A percentile compares a stretch with the other conserved stretches of the same genome.
These are phyloP conservation scores for Xylaria sp. DNA, from an alignment of 2,329 filamentous ascomycete species.

Conservation along the genomic window DNA sequence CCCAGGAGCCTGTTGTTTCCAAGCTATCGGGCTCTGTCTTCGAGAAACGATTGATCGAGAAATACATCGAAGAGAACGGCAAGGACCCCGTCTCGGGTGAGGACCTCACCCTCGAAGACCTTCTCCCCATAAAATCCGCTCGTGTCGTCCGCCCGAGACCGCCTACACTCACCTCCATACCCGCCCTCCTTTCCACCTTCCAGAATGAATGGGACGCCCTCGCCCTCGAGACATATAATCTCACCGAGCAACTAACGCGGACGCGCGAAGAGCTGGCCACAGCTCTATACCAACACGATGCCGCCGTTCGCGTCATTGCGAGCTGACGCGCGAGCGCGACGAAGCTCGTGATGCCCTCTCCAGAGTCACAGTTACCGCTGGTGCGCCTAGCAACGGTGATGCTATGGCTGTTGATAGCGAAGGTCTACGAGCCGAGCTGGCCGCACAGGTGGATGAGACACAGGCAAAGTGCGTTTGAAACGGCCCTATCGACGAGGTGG, in stretches of 20 bases:
- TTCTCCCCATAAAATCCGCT: conserved; percentile 84
- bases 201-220: conserved; percentile 98
- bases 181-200: conserved; percentile 89
- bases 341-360: conserved; percentile 89
- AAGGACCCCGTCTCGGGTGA: conserved; percentile 91
- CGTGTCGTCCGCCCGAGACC: conserved; percentile 87
- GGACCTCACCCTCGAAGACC: conserved; percentile 80
- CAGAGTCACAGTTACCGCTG: conserved; percentile 75
- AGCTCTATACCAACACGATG: conserved; percentile 95
- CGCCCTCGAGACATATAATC: conserved; percentile 87
- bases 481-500: neutral
- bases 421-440: conserved; percentile 73
- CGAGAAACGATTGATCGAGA: conserved; percentile 93
- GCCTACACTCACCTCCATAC: conserved; percentile 93
- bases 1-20: conserved; percentile 92
- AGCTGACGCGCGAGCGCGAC: conserved; percentile 86
- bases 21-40: conserved; percentile 95
- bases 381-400: conserved; percentile 67
- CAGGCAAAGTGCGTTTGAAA: conserved; percentile 71
- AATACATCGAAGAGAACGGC: conserved; percentile 90
- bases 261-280: conserved; percentile 93
- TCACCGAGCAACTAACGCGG: conserved; percentile 87
- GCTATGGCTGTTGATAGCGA: conserved; percentile 92
- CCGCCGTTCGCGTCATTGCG: conserved; percentile 93
- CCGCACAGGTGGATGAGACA: conserved; percentile 76